A percentile compares a stretch with the other conserved stretches of the same genome.
These are phyloP conservation scores for Chlamydomonas reinhardtii DNA, from an alignment of 163 green algal species.

Conservation along the genomic window DNA sequence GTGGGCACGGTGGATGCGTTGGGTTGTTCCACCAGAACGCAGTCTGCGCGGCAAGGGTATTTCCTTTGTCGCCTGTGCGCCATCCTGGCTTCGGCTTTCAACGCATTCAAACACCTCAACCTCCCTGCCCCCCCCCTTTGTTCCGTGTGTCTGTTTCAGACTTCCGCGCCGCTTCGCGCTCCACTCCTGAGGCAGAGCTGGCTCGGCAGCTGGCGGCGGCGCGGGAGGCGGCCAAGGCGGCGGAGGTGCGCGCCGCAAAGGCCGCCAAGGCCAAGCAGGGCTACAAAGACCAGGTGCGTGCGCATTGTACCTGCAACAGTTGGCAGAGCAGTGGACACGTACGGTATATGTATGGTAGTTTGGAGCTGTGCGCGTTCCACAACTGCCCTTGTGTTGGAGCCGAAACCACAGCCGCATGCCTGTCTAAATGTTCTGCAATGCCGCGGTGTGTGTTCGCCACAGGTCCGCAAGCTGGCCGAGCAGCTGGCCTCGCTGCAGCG, in stretches of 20 bases:
- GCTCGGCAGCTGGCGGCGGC: conserved; percentile 63
- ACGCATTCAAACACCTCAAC: too few relatives aligned
- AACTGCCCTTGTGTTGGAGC: too few relatives aligned
- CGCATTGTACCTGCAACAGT: too few relatives aligned
- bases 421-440: too few relatives aligned
- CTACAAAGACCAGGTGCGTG: conserved; percentile 77
- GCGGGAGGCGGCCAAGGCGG: conserved; percentile 37
- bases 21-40: too few relatives aligned
- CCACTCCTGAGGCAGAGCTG: conserved; percentile 61
- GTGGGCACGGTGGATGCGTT: background rate
- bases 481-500: conserved; percentile 66
- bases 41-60: too few relatives aligned
- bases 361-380: too few relatives aligned
- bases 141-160: background rate
- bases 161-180: conserved; percentile 34
- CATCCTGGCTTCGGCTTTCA: too few relatives aligned
- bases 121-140: background rate
- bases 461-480: conserved; percentile 72
- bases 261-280: conserved; percentile 65
- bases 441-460: background rate
- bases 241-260: conserved; percentile 54
- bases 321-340: too few relatives aligned
- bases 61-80: too few relatives aligned
- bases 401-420: too few relatives aligned
- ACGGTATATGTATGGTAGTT: too few relatives aligned